These are phyloP conservation scores for Ogataea minuta DNA, from an alignment of 805 yeast genomes.

Conservation along the genomic window DNA sequence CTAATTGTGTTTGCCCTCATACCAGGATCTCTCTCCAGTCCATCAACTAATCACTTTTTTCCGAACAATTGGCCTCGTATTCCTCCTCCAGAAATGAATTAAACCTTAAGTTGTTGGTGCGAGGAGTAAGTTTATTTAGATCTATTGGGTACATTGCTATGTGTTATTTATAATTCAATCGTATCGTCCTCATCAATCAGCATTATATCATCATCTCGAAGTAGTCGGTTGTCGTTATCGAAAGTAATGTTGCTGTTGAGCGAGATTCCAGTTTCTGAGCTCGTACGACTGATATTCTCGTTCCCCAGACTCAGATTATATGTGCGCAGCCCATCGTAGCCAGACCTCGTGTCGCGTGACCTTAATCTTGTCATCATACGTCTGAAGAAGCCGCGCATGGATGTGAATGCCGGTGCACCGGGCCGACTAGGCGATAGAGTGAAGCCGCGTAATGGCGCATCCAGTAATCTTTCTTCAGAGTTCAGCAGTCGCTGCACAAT, in stretches of 20 bases:
- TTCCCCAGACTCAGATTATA: conserved; percentile 22
- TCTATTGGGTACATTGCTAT: conserved; percentile 1
- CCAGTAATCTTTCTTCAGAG: conserved; percentile 11
- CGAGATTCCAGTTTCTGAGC: conserved; percentile 29
- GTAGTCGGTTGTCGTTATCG: conserved; percentile 30
- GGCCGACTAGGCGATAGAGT: conserved; percentile 16
- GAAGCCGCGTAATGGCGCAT: conserved; percentile 21
- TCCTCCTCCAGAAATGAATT: conserved; percentile 1
- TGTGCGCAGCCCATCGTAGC: conserved; percentile 23
- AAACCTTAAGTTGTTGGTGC: too few relatives aligned
- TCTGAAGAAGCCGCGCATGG: conserved; percentile 1
- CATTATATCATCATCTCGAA: conserved; percentile 32
- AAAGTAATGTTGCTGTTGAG: conserved; percentile 24
- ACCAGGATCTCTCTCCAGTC: neutral
- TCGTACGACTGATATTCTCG: conserved; percentile 14
- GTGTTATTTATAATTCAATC: conserved; percentile 1
- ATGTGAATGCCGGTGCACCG: conserved; percentile 1
- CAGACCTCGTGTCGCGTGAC: conserved; percentile 1
- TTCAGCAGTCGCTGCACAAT: conserved; percentile 26
- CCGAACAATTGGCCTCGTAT: conserved; percentile 4
- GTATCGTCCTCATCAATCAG: conserved; percentile 24
- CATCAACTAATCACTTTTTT: conserved; percentile 1
- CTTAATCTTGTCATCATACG: conserved; percentile 4
- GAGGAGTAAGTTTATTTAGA: conserved; percentile 3
- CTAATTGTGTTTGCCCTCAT: neutral